These are phyloP conservation scores for Jaapia argillacea DNA, from an alignment of 768 basidiomycete species.

Conservation along the genomic window DNA sequence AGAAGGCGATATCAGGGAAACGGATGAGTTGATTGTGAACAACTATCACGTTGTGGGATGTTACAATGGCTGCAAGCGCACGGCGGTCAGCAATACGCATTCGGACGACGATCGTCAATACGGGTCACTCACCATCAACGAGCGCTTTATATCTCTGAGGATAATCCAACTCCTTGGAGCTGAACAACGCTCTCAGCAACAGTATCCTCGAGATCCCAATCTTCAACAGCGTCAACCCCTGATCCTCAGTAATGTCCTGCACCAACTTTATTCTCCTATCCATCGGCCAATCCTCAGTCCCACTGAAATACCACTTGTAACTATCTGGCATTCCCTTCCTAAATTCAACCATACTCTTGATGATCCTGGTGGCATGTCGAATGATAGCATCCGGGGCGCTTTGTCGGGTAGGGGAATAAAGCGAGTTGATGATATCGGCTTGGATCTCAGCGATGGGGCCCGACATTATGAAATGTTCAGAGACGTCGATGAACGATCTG, in stretches of 20 bases:
- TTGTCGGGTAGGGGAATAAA: slow-evolving; percentile 71
- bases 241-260: slow-evolving; percentile 66
- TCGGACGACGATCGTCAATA: not conserved
- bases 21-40: slow-evolving; percentile 76
- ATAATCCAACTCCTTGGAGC: slow-evolving; percentile 61
- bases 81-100: slow-evolving; percentile 1
- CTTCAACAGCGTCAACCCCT: slow-evolving; percentile 76
- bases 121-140: slow-evolving; percentile 51
- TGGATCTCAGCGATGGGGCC: slow-evolving; percentile 76
- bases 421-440: slow-evolving; percentile 80
- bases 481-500: slow-evolving; percentile 36
- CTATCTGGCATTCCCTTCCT: slow-evolving; percentile 56
- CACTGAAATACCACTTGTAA: slow-evolving; percentile 70
- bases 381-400: slow-evolving; percentile 53
- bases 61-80: slow-evolving; percentile 53
- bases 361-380: slow-evolving; percentile 70
- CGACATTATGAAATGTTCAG: slow-evolving; percentile 73
- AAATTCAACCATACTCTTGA: slow-evolving; percentile 67
- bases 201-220: slow-evolving; percentile 75
- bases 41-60: slow-evolving; percentile 81
- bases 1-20: slow-evolving; percentile 82
- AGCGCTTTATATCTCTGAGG: slow-evolving; percentile 59
- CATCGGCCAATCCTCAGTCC: slow-evolving; percentile 63
- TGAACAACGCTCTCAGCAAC: slow-evolving; percentile 71
- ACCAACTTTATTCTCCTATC: slow-evolving; percentile 60